These are phyloP conservation scores for Tricholoma saponaceum DNA, from an alignment of 768 basidiomycete genomes.

Conservation along the genomic window DNA sequence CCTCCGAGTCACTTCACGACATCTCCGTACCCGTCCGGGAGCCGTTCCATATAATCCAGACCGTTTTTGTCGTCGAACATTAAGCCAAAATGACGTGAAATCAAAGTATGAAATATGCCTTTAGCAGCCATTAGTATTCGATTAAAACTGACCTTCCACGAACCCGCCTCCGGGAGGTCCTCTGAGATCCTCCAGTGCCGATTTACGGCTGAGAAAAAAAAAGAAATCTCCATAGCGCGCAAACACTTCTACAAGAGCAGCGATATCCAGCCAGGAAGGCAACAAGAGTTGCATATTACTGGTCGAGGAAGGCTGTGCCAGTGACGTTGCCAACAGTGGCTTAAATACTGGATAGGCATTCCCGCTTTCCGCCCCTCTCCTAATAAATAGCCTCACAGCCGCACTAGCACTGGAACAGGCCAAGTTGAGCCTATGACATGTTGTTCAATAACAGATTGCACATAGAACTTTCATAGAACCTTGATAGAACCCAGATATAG, in stretches of 20 bases:
- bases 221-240: background rate
- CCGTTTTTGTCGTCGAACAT: background rate
- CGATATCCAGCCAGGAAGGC: background rate
- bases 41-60: background rate
- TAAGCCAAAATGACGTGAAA: background rate
- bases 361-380: no score
- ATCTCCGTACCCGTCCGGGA: background rate
- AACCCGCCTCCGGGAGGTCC: background rate
- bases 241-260: background rate
- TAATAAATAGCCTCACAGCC: no score
- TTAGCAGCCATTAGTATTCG: no score
- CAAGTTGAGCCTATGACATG: no score
- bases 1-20: background rate
- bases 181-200: background rate
- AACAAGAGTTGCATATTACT: no score
- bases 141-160: background rate
- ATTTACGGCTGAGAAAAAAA: background rate
- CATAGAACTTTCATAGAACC: no score
- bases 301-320: no score
- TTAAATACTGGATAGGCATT: no score
- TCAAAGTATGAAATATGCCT: background rate
- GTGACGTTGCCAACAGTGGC: no score
- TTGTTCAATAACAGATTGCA: no score
- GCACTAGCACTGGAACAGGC: no score
- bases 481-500: no score